These are phyloP conservation scores for Ceratobasidium theobromae DNA, from an alignment of 1,284 basidiomycete genomes.

Conservation along the genomic window DNA sequence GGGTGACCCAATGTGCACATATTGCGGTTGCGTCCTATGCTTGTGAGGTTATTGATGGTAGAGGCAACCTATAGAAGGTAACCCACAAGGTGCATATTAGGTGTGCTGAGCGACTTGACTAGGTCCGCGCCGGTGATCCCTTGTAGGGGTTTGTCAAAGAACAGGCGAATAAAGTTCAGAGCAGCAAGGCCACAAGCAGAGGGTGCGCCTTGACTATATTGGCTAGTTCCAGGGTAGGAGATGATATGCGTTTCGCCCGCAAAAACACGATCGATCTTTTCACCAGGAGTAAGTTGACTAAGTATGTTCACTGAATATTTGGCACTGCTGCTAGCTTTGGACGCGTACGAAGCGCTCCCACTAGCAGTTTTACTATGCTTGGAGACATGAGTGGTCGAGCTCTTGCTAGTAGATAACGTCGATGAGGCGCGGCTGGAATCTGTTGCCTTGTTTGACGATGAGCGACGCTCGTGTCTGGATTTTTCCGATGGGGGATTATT, in stretches of 20 bases:
- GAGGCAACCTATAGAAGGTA: background rate
- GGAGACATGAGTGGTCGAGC: background rate
- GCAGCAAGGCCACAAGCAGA: slow-evolving; percentile 64
- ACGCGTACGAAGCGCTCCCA: background rate
- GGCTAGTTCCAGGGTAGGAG: slow-evolving; percentile 52
- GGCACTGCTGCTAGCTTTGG: background rate
- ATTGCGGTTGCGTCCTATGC: slow-evolving; percentile 56
- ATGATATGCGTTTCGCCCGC: slow-evolving; percentile 5
- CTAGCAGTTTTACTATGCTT: background rate
- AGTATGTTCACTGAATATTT: background rate
- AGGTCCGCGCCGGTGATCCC: slow-evolving; percentile 44
- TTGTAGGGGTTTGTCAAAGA: slow-evolving; percentile 46
- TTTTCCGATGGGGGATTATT: background rate
- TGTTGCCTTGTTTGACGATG: background rate
- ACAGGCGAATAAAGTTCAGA: slow-evolving; percentile 58
- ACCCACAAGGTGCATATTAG: slow-evolving; percentile 18
- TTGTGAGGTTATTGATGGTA: background rate
- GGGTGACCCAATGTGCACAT: slow-evolving; percentile 55
- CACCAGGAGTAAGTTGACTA: slow-evolving; percentile 1
- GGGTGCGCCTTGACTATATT: slow-evolving; percentile 48
- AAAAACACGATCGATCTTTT: slow-evolving; percentile 5
- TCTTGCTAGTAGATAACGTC: background rate
- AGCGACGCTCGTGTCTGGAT: background rate
- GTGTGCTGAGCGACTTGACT: slow-evolving; percentile 44
- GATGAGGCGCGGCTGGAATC: too few relatives aligned